These are phyloP conservation scores for Phaeosphaeria sp. DNA, from an alignment of 2,329 filamentous ascomycete species.

Conservation along the genomic window DNA sequence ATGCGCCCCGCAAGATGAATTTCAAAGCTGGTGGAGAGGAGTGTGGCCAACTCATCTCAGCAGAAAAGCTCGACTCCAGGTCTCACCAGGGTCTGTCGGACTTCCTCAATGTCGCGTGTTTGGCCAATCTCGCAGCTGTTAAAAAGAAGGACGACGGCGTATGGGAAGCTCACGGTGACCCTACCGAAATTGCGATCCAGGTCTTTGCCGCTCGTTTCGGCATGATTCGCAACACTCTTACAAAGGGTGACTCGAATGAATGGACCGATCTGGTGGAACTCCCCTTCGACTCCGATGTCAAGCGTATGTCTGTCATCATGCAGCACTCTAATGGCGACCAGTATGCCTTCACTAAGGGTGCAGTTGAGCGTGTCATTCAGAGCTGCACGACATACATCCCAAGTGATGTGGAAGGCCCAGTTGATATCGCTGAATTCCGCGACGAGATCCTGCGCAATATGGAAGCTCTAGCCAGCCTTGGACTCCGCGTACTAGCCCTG, in stretches of 20 bases:
- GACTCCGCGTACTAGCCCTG: slow-evolving; percentile 72
- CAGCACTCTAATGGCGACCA: slow-evolving; percentile 44
- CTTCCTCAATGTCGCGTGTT: slow-evolving; percentile 45
- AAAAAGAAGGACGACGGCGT: slow-evolving; percentile 50
- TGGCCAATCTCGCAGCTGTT: slow-evolving; percentile 61
- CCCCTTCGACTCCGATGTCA: slow-evolving; percentile 76
- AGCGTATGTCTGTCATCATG: slow-evolving; percentile 79
- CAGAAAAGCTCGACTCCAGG: slow-evolving; percentile 32
- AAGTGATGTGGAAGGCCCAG: slow-evolving; percentile 45
- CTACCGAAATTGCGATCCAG: slow-evolving; percentile 75
- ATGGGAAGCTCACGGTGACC: slow-evolving; percentile 49
- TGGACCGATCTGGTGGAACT: slow-evolving; percentile 65
- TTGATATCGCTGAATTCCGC: slow-evolving; percentile 59
- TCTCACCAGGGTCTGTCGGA: slow-evolving; percentile 30
- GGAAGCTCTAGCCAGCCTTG: slow-evolving; percentile 70
- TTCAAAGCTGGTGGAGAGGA: slow-evolving; percentile 24
- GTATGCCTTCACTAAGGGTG: slow-evolving; percentile 67
- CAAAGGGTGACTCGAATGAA: slow-evolving; percentile 37
- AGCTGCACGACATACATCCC: slow-evolving; percentile 63
- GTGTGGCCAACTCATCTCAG: slow-evolving; percentile 16
- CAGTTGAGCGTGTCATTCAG: slow-evolving; percentile 72
- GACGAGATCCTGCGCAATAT: slow-evolving; percentile 69
- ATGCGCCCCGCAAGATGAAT: slow-evolving; percentile 35
- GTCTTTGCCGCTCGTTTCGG: slow-evolving; percentile 74
- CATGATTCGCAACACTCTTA: slow-evolving; percentile 63